A percentile compares a stretch with the other conserved stretches of the same genome.
These are phyloP conservation scores for Nitzschia sp. DNA, from an alignment of 108 stramenopile genomes.

Conservation along the genomic window DNA sequence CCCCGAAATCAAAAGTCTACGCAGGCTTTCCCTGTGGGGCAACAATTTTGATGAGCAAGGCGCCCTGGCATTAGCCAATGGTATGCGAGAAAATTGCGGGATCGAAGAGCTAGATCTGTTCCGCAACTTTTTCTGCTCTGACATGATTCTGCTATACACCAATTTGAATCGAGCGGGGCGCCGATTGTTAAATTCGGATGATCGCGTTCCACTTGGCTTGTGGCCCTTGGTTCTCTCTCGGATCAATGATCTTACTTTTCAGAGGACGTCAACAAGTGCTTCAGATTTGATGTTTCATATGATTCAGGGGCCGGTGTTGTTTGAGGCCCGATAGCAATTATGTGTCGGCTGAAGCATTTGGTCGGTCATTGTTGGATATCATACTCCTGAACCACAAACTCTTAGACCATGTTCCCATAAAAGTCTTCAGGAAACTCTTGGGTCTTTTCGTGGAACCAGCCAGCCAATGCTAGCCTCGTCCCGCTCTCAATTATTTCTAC, in stretches of 20 bases:
- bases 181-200: neutral
- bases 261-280: neutral
- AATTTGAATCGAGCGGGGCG: constrained; percentile 16
- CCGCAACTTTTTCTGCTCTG: neutral
- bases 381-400: too few species aligned
- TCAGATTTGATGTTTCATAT: neutral
- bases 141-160: neutral
- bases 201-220: neutral
- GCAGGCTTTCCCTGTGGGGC: constrained; percentile 9
- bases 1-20: constrained; percentile 6
- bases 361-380: too few species aligned
- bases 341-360: too few species aligned
- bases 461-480: constrained; percentile 42
- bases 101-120: neutral
- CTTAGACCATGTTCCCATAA: constrained; percentile 18
- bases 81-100: neutral
- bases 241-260: neutral
- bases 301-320: neutral
- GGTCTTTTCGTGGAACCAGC: constrained; percentile 64
- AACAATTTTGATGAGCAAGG: constrained; percentile 18
- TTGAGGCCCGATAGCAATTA: neutral
- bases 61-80: neutral
- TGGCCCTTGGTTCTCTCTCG: constrained; percentile 15
- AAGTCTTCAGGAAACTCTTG: constrained; percentile 19
- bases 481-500: constrained; percentile 43